A percentile compares a stretch with the other conserved stretches of the same genome.
phyloP scores from a whole-genome alignment of 306 rosid species.

The Vicia faba region DNA sequence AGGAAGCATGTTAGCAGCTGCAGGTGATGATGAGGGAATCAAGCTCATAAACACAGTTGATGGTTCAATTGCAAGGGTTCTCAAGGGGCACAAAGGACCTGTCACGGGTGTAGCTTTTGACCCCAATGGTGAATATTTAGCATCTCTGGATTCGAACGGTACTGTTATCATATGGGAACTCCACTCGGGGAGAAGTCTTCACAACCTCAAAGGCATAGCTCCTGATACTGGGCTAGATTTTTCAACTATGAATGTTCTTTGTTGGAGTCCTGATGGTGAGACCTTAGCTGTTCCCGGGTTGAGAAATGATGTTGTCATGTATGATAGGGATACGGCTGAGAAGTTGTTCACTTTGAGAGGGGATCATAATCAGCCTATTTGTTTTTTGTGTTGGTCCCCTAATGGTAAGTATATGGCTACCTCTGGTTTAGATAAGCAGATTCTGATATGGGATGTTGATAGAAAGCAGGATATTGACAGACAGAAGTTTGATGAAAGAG shows the following conservation, averaged over 20 bases:
- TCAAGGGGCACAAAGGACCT: constrained; percentile 86
- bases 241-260: constrained; percentile 66
- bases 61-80: constrained; percentile 91
- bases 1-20: constrained; percentile 89
- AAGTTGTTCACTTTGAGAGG: constrained; percentile 80
- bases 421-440: constrained; percentile 82
- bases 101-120: constrained; percentile 84
- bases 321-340: constrained; percentile 94
- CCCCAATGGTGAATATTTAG: constrained; percentile 85
- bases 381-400: constrained; percentile 95
- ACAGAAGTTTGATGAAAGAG: constrained; percentile 82
- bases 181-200: constrained; percentile 64
- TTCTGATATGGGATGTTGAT: constrained; percentile 86
- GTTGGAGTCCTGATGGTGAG: constrained; percentile 98
- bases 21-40: constrained; percentile 96
- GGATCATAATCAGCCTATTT: constrained; percentile 73
- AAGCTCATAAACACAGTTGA: constrained; percentile 89
- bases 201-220: constrained; percentile 78
- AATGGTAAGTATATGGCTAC: constrained; percentile 93
- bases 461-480: constrained; percentile 88
- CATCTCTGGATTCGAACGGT: constrained; percentile 83
- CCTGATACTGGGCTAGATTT: constrained; percentile 69
- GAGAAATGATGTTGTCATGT: constrained; percentile 86
- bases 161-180: constrained; percentile 87
- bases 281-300: constrained; percentile 80